Base-by-base conservation (phyloP, 176 grass and related monocot genomes). In the Guadua angustifolia region DNA sequence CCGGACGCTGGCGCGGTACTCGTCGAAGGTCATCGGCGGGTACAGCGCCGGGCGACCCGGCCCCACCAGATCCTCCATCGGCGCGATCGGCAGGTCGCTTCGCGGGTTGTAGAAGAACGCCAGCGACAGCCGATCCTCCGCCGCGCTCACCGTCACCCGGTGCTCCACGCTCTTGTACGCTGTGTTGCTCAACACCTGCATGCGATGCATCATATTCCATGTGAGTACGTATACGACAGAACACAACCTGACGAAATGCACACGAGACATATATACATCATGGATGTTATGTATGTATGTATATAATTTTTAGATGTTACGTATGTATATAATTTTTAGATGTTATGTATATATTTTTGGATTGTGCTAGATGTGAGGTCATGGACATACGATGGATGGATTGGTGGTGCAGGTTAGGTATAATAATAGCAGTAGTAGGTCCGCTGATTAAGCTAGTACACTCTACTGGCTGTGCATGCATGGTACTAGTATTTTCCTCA, bases 81-180 rank as follows among this genome's bases (percentile, higher is more conserved):
- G 94, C 60, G 69, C 84, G 18, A 97, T 19, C 32, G 55, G 79
- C 26, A 97, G 65, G 79, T 97, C 89, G 60, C 89, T 84, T 32
- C 79, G 82, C 21, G 94, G 94, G 74, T 97, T 97, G 92, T 97
- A 97, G 92, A 97, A 97, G 66, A 97, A 86, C 14, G 94, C 94
- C 66, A 97, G 52, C 3, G 94, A 97, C 53, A 97, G 79, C 74
- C 94, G 85, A 16, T 94, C 89, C 18, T 81, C 76, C 66, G 46
- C 58, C 25, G 91, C 63, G 71, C 85, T 93, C 71, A 89, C 94
- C 10, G 77, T 84, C 80, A 97, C 94, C 14, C 94, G 87, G 71
- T 97, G 94, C 78, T 92, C 91, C 74, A 92, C 91, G 81, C 94
- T 97, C 89, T 92, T 97, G 78, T 97, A 97, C 36, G 36, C 35